A percentile compares a stretch with the other conserved stretches of the same genome.
phyloP scores from a whole-genome alignment of 1,284 basidiomycete species.

The Trametes sp. region DNA sequence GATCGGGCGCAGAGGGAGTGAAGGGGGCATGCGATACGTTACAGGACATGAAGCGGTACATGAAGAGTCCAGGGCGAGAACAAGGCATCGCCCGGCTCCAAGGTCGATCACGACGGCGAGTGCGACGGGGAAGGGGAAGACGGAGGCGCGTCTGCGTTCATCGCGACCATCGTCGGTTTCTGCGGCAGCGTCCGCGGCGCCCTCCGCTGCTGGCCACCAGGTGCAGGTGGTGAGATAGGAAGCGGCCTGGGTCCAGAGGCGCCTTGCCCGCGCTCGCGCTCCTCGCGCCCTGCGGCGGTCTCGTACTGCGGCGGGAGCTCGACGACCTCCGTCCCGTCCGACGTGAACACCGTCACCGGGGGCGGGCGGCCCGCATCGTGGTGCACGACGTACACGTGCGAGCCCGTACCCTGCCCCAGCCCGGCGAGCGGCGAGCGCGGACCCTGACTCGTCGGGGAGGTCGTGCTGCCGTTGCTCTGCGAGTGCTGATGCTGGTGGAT shows the following conservation, averaged over 20 bases:
- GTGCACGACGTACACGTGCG: constrained; percentile 64
- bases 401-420: constrained; percentile 24
- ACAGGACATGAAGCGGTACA: constrained; percentile 4
- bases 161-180: constrained; percentile 17
- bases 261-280: background rate
- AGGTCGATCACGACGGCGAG: constrained; percentile 3
- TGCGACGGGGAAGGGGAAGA: background rate
- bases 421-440: constrained; percentile 9
- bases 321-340: constrained; percentile 60
- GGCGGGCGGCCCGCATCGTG: constrained; percentile 63
- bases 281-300: constrained; percentile 11
- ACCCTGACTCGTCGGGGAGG: constrained; percentile 1
- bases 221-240: constrained; percentile 13
- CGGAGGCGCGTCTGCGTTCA: constrained; percentile 7
- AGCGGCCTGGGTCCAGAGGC: background rate
- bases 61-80: background rate
- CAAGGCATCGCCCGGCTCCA: background rate
- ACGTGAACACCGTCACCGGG: constrained; percentile 60
- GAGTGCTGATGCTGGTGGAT: constrained; percentile 7
- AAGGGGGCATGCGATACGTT: constrained; percentile 1
- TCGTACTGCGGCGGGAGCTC: constrained; percentile 63
- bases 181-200: constrained; percentile 19
- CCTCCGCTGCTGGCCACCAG: constrained; percentile 12
- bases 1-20: background rate
- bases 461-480: background rate